Base-by-base conservation (phyloP, 2,329 filamentous ascomycete genomes). In the Knoxdaviesia capensis region DNA sequence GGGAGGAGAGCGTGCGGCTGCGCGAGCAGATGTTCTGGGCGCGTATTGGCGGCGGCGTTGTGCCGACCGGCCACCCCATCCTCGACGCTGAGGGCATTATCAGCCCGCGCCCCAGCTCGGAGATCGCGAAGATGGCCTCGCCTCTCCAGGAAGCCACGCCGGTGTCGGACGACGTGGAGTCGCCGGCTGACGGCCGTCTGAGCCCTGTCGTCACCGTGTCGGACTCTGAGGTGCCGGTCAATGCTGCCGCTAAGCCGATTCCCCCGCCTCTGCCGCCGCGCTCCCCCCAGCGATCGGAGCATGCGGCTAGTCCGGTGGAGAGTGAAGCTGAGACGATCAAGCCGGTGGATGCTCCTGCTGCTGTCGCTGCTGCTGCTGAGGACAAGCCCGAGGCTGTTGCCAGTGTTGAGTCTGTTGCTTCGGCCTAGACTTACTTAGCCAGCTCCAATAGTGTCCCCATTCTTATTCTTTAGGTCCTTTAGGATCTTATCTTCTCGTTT, bases 11-110 rank as follows among this genome's bases (percentile, higher is more conserved):
- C 44, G 81, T 94, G 7, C 74, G 80, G 31, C 60, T 96, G 39
- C 71, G 90, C 41, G 90, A 98, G 57, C 78, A 88, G 50, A 94
- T 98, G 81, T 98, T 98, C 56, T 98, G 90, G 90, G 76, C 83
- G 41, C 74, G 90, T 43, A 75, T 98, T 41, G 88, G 88, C 30
- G 90, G 87, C 31, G 90, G 90, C 9, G 85, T 98, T 2, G 63
- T 96, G 8, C 90, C 88, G 1, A 65, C 71, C 7, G 51, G 52
- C 7, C 59, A 59, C 29, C 39, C 34, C n/a, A 34, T 34, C 3
- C 36, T 39, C 7, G 29, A 39, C 5, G 39, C 34, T 9, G 36
- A 8, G 8, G 39, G 36, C 11, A 56, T 59, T 7, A 58, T 55
- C 43, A 59, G 54, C 41, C 50, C 51, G 9, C 54, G 55, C 8